Evolutionary conservation across 495 filamentous ascomycete genomes (phyloP).

Genomic region (Xylaria grammica): DNA sequence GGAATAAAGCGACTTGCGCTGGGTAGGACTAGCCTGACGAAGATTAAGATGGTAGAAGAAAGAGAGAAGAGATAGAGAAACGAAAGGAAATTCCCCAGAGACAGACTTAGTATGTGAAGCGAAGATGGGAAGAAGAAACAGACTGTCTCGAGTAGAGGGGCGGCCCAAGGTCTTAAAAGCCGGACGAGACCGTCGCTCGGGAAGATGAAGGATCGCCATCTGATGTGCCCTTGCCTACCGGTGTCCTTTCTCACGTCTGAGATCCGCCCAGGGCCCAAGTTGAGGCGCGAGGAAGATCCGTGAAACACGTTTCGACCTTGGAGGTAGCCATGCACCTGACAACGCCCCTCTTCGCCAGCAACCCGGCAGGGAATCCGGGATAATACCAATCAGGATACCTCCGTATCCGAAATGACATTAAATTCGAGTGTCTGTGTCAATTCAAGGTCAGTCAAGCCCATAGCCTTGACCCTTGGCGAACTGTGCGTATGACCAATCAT

Average conservation of each 20-base stretch:
- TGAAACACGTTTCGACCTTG: conserved; percentile 50
- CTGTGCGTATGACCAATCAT: not conserved
- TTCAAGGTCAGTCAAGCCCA: not conserved
- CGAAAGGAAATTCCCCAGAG: conserved; percentile 29
- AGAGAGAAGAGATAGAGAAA: conserved; percentile 30
- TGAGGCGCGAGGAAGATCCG: conserved; percentile 26
- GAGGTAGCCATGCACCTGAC: conserved; percentile 25
- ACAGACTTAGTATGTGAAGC: conserved; percentile 29
- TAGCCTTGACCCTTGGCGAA: not conserved
- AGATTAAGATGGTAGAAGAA: conserved; percentile 40
- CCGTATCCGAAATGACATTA: conserved; percentile 17
- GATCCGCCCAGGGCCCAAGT: conserved; percentile 10
- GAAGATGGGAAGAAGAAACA: conserved; percentile 31
- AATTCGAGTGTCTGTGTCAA: conserved; percentile 19
- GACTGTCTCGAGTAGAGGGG: conserved; percentile 29
- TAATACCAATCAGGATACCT: conserved; percentile 1
- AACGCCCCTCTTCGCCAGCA: conserved; percentile 22
- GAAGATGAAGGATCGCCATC: conserved; percentile 39
- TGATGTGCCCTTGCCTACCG: conserved; percentile 28
- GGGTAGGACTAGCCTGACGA: conserved; percentile 54
- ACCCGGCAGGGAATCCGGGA: not conserved
- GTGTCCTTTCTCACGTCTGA: conserved; percentile 21
- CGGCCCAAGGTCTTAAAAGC: conserved; percentile 41
- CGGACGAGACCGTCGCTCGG: conserved; percentile 23
- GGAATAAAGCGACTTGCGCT: conserved; percentile 57